Base-by-base conservation (phyloP, 805 yeast genomes). In the Kluyveromyces nonfermentans region DNA sequence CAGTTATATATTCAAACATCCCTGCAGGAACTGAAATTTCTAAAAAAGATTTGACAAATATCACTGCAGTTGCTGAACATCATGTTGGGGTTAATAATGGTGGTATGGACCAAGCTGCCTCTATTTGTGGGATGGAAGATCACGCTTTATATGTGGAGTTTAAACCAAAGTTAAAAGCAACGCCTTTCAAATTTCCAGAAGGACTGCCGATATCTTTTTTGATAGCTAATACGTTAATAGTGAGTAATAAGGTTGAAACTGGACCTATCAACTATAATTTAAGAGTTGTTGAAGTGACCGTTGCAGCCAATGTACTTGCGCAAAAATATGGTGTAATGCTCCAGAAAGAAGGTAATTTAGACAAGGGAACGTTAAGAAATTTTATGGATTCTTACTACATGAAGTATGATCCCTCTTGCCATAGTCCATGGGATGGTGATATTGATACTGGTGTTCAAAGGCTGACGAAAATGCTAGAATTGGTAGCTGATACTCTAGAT, bases 101-200 rank as follows among this genome's bases (percentile, higher is more conserved):
- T n/a, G 87, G 88, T 33, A 75, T 82, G 83, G 88, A 82, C 57
- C 88, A 82, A 62, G 73, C 82, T 40, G 88, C 87, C 3, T 75
- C 83, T 0, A 71, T 82, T 19, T 80, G 73, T 50, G 87, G 88
- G 17, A 77, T 73, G 53, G 64, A 61, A 35, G 70, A 69, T 46
- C 75, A 81, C 49, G 82, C 81, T 1, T 61, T 81, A 43, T 70
- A 73, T 50, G 76, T 82, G 16, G 75, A 74, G 50, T 82, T 81
- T 63, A 69, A 71, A 47, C 88, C 89, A 2, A 58, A 67, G 47
- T 65, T 82, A 38, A 63, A 57, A 31, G 85, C 78, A 1, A 64
- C 70, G 28, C 74, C 84, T 12, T 69, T 78, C 56, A 60, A 65
- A 34, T 72, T 81, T 54, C 84, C 84, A 10, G 52, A 67, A 20